These are phyloP conservation scores for Lipomyces anomalus DNA, from an alignment of 805 yeast species.

Conservation along the genomic window DNA sequence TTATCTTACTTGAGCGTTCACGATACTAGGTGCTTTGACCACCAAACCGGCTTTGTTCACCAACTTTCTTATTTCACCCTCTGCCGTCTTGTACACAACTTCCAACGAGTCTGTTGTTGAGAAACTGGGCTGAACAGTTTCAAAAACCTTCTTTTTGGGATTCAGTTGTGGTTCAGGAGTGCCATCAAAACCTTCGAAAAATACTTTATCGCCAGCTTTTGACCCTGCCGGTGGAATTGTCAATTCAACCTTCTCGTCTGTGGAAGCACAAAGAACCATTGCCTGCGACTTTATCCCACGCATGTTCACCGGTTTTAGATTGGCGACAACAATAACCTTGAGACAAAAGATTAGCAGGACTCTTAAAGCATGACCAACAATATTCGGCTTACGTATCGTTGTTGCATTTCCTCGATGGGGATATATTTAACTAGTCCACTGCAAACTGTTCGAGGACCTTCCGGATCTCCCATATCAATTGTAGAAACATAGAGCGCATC, in stretches of 20 bases:
- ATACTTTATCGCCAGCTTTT: conserved; percentile 92
- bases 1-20: conserved; percentile 74
- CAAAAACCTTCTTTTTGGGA: conserved; percentile 99
- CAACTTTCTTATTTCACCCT: conserved; percentile 53
- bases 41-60: conserved; percentile 74
- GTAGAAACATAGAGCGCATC: conserved; percentile 95
- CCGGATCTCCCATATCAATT: conserved; percentile 91
- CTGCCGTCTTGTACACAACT: conserved; percentile 65
- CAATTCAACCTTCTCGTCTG: conserved; percentile 70
- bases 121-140: conserved; percentile 86
- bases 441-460: conserved; percentile 97
- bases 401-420: conserved; percentile 92
- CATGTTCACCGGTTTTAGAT: conserved; percentile 96
- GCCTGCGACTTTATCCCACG: conserved; percentile 94
- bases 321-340: conserved; percentile 82
- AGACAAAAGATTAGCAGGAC: too few species aligned
- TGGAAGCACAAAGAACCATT: conserved; percentile 87
- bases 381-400: too few species aligned
- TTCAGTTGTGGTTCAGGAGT: conserved; percentile 87
- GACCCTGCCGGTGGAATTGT: conserved; percentile 92
- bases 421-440: conserved; percentile 89
- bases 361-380: too few species aligned
- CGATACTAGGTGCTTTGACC: conserved; percentile 67
- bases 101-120: conserved; percentile 69
- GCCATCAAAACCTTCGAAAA: conserved; percentile 86